Base-by-base conservation (phyloP, 2,329 filamentous ascomycete genomes). In the Neophaeococcomyces aloes region DNA sequence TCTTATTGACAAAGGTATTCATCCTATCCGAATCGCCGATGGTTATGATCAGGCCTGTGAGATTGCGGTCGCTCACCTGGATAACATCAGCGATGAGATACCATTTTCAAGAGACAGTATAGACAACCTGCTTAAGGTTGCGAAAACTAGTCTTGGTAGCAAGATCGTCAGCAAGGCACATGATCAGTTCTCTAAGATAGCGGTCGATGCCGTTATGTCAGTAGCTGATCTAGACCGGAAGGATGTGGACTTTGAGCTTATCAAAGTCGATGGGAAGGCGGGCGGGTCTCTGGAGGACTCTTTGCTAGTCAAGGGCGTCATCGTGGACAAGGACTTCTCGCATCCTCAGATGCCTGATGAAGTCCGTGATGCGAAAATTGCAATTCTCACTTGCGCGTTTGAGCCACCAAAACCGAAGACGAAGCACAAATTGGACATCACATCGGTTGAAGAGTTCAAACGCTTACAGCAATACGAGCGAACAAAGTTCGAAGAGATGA, bases 331-430 rank as follows among this genome's bases (percentile, higher is more conserved):
- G 73, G 93, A 98, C 70, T 98, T 98, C 66, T 96, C 91, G 29
- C 91, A 98, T 65, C 91, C 91, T 10, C 91, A 98, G 70, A 98
- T 98, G 91, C 91, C 91, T 8, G 85, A 83, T 39, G 87, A 95
- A 67, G 89, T 98, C 52, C 77, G 74, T 57, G 87, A 98, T 66
- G 93, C 91, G 61, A 96, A 95, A 73, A 80, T 98, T 60, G 91
- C 91, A 56, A 98, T 98, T 59, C 71, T 98, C 48, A 98, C 91
- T 40, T 98, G 91, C 65, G 87, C 91, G 3, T 98, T 98, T 62
- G 91, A 98, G 71, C 91, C 91, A 25, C 91, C 91, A 39, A 98
- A 98, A 76, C 91, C 91, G 55, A 98, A 98, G 78, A 98, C 91
- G 37, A 98, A 98, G 78, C 91, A 98, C 70, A 94, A 95, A 74